Conservation (phyloP, 2,329 filamentous ascomycete species). For the Alternaria sp. region DNA sequence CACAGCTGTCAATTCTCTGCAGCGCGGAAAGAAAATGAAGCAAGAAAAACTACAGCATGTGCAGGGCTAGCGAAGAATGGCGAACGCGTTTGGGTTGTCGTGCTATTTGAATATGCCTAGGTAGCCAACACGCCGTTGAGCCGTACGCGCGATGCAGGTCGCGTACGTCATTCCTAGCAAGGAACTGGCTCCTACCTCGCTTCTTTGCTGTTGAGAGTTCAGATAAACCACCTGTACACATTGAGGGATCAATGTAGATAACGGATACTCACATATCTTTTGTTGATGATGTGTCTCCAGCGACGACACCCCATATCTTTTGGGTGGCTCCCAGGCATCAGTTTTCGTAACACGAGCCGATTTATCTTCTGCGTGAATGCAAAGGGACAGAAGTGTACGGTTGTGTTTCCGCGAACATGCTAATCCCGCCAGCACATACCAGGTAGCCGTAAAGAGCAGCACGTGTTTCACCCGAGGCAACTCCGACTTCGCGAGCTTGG, state of each 20-base stretch:
- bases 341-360: background rate
- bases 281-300: background rate
- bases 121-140: background rate
- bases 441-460: background rate
- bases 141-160: background rate
- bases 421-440: background rate
- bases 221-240: background rate
- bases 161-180: background rate
- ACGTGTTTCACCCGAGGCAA: background rate
- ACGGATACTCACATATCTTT: background rate
- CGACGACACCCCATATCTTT: background rate
- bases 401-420: background rate
- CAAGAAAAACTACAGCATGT: background rate
- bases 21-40: background rate
- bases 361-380: background rate
- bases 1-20: background rate
- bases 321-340: background rate
- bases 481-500: background rate
- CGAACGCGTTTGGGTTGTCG: background rate
- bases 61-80: background rate
- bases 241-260: background rate
- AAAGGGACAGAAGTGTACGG: background rate
- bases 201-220: background rate
- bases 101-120: background rate
- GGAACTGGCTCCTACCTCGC: background rate